Base-by-base conservation (phyloP, 305 asterid genomes). In the Ruellia speciosa region DNA sequence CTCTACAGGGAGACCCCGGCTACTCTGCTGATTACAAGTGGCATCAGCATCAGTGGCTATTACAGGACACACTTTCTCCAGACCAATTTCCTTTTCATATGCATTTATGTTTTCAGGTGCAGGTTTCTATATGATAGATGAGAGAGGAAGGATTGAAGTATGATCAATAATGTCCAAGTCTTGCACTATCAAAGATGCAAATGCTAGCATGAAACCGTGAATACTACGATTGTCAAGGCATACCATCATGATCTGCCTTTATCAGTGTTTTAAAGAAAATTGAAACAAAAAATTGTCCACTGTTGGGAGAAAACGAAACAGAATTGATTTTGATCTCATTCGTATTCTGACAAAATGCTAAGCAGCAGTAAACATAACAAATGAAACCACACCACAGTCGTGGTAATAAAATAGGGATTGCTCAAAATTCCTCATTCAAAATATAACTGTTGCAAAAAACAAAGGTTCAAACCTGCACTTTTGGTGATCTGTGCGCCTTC, bases 101-200 rank as follows among this genome's bases (percentile, higher is more conserved):
- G 70, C 83, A 61, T 70, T 71, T 60, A 59, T 50, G 62, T 63
- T 76, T 60, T 74, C 77, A 54, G 81, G 63, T 52, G 77, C 70
- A 62, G 64, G 61, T 50, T 74, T 81, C 95, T 85, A 10, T 6
- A 37, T 2, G 1, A 37, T 37, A 10, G 12, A 80, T 63, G 66
- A 14, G 50, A 37, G 49, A 52, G 59, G 7, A 52, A 14, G 11
- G 49, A 57, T 48, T 24, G 16, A 51, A 41, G 52, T 60, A 17
- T 46, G 18, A 59, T 49, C 43, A 55, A 20, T 35, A 33, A n/a
- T 2, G 16, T 8, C 54, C 39, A 14, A 45, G 49, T 33, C 15
- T 20, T 43, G 28, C 3, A 17, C 10, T 51, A 37, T 18, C 11
- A 35, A 48, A 48, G 47, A 58, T n/a, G 37, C n/a, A 50, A 19